Percentiles rank a stretch among this genome's conserved stretches.
Conservation (phyloP, 352 stramenopile species). For the Phytophthora capsici region DNA sequence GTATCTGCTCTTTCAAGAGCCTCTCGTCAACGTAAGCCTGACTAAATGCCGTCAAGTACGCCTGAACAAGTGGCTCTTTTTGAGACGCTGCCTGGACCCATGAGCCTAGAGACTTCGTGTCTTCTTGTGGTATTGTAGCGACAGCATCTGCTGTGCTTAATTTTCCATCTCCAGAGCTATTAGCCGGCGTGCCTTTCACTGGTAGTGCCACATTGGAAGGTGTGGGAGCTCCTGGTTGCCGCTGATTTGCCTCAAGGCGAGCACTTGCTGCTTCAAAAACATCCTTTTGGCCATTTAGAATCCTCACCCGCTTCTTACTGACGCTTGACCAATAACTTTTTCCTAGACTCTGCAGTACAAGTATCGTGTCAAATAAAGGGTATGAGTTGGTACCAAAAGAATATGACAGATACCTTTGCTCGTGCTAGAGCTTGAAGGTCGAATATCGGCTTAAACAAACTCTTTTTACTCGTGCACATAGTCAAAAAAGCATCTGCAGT, state of each 20-base stretch:
- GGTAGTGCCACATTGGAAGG: background rate
- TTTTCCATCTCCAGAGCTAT: background rate
- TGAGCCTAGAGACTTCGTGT: conserved; percentile 6
- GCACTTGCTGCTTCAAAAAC: conserved; percentile 35
- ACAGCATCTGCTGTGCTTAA: too few relatives aligned
- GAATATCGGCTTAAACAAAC: conserved; percentile 52
- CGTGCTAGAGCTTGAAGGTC: conserved; percentile 45
- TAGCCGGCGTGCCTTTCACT: background rate
- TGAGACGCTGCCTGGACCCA: conserved; percentile 15
- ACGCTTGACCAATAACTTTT: conserved; percentile 43
- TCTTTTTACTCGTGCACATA: conserved; percentile 46
- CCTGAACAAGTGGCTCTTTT: conserved; percentile 13
- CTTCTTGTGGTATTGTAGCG: background rate
- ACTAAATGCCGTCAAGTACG: conserved; percentile 19
- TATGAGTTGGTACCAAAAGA: background rate
- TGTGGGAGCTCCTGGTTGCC: background rate
- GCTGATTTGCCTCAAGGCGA: conserved; percentile 14
- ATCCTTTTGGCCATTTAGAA: conserved; percentile 32
- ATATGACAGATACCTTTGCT: conserved; percentile 3
- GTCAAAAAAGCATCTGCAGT: conserved; percentile 47
- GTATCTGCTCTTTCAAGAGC: conserved; percentile 11
- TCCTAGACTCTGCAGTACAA: conserved; percentile 42
- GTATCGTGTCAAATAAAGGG: background rate
- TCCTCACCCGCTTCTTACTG: conserved; percentile 37
- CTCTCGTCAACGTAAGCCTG: conserved; percentile 12